These are phyloP conservation scores for Phylloporus arenicola DNA, from an alignment of 768 basidiomycete genomes.

Conservation along the genomic window DNA sequence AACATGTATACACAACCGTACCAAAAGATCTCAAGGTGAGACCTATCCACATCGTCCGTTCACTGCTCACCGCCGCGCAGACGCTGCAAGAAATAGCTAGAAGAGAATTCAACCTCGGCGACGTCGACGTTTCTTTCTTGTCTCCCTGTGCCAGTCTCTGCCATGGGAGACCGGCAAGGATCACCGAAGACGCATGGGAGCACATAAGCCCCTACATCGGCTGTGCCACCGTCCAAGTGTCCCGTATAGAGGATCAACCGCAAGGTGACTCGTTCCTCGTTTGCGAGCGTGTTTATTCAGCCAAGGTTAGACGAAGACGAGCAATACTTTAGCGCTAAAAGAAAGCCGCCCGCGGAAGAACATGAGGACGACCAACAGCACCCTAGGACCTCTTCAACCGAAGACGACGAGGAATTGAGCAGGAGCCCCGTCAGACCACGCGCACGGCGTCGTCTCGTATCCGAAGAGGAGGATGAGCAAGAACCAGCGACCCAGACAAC, in stretches of 20 bases:
- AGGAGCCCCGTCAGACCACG: background rate
- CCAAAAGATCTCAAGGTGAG: conserved; percentile 17
- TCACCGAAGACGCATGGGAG: conserved; percentile 19
- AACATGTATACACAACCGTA: conserved; percentile 15
- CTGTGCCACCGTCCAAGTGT: conserved; percentile 16
- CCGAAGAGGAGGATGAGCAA: conserved; percentile 8
- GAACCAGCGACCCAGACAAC: conserved; percentile 1
- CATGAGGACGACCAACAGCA: background rate
- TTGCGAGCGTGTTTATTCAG: background rate
- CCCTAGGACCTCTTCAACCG: background rate
- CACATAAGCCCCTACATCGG: conserved; percentile 18
- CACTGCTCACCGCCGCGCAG: background rate
- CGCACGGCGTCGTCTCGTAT: conserved; percentile 4
- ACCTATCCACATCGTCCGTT: no score
- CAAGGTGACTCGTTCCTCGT: conserved; percentile 1
- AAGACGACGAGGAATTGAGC: conserved; percentile 7
- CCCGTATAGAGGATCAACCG: background rate
- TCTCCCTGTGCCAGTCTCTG: conserved; percentile 23
- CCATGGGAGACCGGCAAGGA: conserved; percentile 16
- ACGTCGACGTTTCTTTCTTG: conserved; percentile 7
- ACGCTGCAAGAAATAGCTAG: conserved; percentile 13
- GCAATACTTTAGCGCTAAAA: background rate
- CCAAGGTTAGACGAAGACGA: background rate
- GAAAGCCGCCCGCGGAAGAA: background rate
- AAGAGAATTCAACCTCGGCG: conserved; percentile 19